Evolutionary conservation across 2,329 filamentous ascomycete genomes (phyloP), one percentile per base, ranked within the genome.

Genomic region (Aspergillus transmontanensis): DNA sequence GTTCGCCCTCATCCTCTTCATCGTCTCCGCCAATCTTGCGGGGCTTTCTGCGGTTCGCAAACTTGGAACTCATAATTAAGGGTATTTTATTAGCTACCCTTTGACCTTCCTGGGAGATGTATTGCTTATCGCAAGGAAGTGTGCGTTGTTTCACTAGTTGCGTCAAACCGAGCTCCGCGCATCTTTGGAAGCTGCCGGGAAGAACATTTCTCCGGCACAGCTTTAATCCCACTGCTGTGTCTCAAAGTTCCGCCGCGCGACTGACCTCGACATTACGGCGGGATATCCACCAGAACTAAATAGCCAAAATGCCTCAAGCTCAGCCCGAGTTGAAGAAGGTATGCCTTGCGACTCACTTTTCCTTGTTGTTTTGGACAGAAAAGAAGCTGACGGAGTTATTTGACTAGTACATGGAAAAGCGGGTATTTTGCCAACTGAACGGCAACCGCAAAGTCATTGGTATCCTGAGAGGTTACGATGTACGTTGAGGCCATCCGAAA

Each of bases 261-360:
- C 57, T 65, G 62, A 66, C 61, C 64, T 66, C 64, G 63, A 64
- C 65, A 70, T 46, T 62, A 70, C 72, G 60, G 66, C 63, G 61
- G 68, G 66, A 69, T 54, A 71, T 65, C 9, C 60, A 66, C 45
- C 56, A 62, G 63, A 63, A 71, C 58, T 63, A 64, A 67, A 56
- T 68, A 63, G 69, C 64, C 83, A 91, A 85, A 70, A 99, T 99
- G 95, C 93, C 95, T 83, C 94, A 96, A 89, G 94, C 95, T 79
- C 95, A 98, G 83, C 95, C 95, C 74, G 96, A 99, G 84, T 88
- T 99, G 68, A 99, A 98, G 84, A 99, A 98, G 89, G 95, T 96
- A 82, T 63, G 77, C 76, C 43, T 7, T 21, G 2, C 34, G 21
- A 21, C 21, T 14, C 21, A 7, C 7, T 14, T 30, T 23, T 14